phyloP scores from a whole-genome alignment of 331 rosid genomes.

The Pyrus hybrid region DNA sequence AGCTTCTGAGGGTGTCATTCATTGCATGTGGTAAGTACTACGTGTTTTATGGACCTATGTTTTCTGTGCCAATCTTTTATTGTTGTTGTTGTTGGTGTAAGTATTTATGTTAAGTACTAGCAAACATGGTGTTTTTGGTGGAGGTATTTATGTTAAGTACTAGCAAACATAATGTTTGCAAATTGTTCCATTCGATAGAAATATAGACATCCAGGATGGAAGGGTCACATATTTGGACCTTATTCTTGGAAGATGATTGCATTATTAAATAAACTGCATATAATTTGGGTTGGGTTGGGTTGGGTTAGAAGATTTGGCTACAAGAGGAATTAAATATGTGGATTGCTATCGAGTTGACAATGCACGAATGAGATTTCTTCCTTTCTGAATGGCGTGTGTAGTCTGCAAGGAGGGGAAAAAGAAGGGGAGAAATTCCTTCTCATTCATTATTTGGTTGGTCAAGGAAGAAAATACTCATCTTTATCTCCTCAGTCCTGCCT shows the following conservation, averaged over 20 bases:
- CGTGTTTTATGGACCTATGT: too few relatives aligned
- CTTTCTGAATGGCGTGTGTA: neutral
- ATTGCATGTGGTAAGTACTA: constrained; percentile 52
- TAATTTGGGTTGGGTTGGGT: neutral
- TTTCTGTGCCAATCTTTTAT: too few relatives aligned
- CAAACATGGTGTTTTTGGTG: too few relatives aligned
- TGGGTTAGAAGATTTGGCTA: constrained; percentile 56
- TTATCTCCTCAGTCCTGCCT: neutral
- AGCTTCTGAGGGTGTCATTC: constrained; percentile 47
- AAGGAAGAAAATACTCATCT: neutral
- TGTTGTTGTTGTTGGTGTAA: too few relatives aligned
- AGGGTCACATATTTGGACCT: neutral
- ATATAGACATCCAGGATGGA: neutral
- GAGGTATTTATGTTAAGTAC: too few relatives aligned
- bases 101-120: too few relatives aligned
- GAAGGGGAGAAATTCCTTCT: neutral
- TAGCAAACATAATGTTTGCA: neutral
- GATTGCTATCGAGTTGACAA: constrained; percentile 95
- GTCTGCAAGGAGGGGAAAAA: neutral
- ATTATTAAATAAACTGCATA: too few relatives aligned
- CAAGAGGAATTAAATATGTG: constrained; percentile 77
- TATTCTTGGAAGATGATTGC: neutral
- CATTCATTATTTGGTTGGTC: neutral
- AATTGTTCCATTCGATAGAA: neutral
- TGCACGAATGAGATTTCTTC: constrained; percentile 53